These are phyloP conservation scores for Aspergillus nidulans DNA, from an alignment of 495 filamentous ascomycete species.

Conservation along the genomic window DNA sequence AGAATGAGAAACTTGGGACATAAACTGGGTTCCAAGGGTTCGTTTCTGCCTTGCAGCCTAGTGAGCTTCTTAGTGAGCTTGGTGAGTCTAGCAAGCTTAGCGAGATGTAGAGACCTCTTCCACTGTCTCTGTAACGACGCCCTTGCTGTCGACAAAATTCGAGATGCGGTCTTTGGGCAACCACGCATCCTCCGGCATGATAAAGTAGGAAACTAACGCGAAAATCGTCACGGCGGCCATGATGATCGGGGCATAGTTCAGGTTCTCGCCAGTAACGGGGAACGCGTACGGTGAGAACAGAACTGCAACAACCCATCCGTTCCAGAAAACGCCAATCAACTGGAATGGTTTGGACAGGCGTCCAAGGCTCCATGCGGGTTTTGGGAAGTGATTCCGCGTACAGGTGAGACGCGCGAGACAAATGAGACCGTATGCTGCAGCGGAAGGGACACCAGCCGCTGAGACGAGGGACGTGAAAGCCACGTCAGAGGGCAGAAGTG, in stretches of 20 bases:
- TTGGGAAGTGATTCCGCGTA: constrained; percentile 44
- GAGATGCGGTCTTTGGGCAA: constrained; percentile 39
- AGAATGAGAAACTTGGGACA: no score
- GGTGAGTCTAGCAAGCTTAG: no score
- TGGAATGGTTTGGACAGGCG: constrained; percentile 45
- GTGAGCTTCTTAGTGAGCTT: no score
- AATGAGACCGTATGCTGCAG: constrained; percentile 52
- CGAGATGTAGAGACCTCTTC: constrained; percentile 10
- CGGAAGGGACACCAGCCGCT: constrained; percentile 47
- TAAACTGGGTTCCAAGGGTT: no score
- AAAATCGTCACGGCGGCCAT: constrained; percentile 48
- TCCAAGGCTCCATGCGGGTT: constrained; percentile 43
- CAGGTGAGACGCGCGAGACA: constrained; percentile 47
- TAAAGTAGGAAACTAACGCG: constrained; percentile 43
- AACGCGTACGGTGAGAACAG: constrained; percentile 45
- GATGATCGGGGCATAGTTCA: constrained; percentile 49
- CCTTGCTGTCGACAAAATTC: constrained; percentile 45
- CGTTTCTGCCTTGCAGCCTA: no score
- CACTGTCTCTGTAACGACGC: constrained; percentile 28
- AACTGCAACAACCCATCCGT: constrained; percentile 47
- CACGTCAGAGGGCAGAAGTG: constrained; percentile 48
- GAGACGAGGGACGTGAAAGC: constrained; percentile 54
- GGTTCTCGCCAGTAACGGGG: constrained; percentile 39
- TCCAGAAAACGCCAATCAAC: constrained; percentile 47
- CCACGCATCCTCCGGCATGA: constrained; percentile 46